Evolutionary conservation across 805 yeast species (phyloP).

Genomic region (Schwanniomyces vanrijiae): DNA sequence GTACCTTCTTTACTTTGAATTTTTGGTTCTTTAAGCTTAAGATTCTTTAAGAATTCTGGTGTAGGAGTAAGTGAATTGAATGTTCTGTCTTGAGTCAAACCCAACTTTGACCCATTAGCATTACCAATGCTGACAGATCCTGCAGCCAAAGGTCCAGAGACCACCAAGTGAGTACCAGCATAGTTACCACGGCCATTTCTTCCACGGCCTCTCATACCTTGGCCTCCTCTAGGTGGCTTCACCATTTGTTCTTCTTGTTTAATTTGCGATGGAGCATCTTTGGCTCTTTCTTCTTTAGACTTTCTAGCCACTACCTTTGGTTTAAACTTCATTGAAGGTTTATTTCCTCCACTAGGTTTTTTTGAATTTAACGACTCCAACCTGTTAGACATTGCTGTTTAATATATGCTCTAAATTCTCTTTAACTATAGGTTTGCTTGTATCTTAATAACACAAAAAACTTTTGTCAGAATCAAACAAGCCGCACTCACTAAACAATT

Average conservation of each 20-base stretch:
- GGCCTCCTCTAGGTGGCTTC: slow-evolving; percentile 26
- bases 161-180: slow-evolving; percentile 61
- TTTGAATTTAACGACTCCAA: slow-evolving; percentile 41
- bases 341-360: slow-evolving; percentile 25
- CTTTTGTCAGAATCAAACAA: not conserved
- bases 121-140: slow-evolving; percentile 54
- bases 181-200: slow-evolving; percentile 35
- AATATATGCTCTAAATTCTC: not conserved
- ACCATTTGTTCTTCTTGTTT: slow-evolving; percentile 30
- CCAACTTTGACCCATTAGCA: slow-evolving; percentile 22
- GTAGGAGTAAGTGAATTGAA: slow-evolving; percentile 34
- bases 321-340: slow-evolving; percentile 69
- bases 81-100: slow-evolving; percentile 28
- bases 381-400: slow-evolving; percentile 35
- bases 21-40: slow-evolving; percentile 31
- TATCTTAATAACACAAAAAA: slow-evolving; percentile 4
- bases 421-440: not conserved
- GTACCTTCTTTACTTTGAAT: slow-evolving; percentile 20
- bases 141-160: slow-evolving; percentile 72
- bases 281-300: slow-evolving; percentile 79
- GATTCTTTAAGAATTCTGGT: slow-evolving; percentile 40
- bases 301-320: slow-evolving; percentile 88
- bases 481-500: slow-evolving; percentile 4
- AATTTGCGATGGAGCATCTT: slow-evolving; percentile 58
- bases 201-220: slow-evolving; percentile 32